Conservation (phyloP, 805 yeast species). For the Metschnikowia proteae region DNA sequence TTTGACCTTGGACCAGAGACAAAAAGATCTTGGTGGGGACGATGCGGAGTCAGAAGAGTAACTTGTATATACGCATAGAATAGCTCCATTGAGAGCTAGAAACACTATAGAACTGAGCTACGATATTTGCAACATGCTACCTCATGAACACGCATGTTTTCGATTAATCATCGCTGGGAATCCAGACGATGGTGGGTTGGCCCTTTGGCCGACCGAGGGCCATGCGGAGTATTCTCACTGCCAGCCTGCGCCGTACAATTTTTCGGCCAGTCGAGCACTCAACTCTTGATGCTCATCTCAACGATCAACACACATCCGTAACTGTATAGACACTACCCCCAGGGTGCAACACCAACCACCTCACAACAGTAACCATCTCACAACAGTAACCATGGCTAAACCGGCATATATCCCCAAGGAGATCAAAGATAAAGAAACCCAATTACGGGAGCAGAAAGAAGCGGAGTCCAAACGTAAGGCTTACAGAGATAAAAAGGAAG, state of each 20-base stretch:
- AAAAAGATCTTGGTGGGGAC: slow-evolving; percentile 34
- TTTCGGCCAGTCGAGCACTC: neutral
- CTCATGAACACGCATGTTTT: no score
- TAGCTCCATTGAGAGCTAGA: neutral
- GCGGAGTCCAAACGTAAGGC: slow-evolving; percentile 39
- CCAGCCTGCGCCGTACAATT: neutral
- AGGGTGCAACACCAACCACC: neutral
- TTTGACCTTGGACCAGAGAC: slow-evolving; percentile 67
- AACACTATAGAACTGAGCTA: no score
- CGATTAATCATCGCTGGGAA: no score
- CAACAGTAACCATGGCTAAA: slow-evolving; percentile 11
- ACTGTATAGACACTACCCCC: neutral
- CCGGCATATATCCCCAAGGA: slow-evolving; percentile 9
- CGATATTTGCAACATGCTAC: no score
- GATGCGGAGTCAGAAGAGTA: slow-evolving; percentile 10
- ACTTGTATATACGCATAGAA: slow-evolving; percentile 11
- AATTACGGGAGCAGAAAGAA: slow-evolving; percentile 18
- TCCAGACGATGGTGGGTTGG: no score
- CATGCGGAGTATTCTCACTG: no score
- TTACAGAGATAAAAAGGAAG: slow-evolving; percentile 47
- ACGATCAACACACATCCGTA: neutral
- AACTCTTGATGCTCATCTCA: slow-evolving; percentile 3
- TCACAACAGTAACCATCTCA: neutral
- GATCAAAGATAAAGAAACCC: slow-evolving; percentile 16
- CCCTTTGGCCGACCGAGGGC: no score